These are phyloP conservation scores for Inga oerstediana DNA, from an alignment of 306 rosid genomes.

Conservation along the genomic window DNA sequence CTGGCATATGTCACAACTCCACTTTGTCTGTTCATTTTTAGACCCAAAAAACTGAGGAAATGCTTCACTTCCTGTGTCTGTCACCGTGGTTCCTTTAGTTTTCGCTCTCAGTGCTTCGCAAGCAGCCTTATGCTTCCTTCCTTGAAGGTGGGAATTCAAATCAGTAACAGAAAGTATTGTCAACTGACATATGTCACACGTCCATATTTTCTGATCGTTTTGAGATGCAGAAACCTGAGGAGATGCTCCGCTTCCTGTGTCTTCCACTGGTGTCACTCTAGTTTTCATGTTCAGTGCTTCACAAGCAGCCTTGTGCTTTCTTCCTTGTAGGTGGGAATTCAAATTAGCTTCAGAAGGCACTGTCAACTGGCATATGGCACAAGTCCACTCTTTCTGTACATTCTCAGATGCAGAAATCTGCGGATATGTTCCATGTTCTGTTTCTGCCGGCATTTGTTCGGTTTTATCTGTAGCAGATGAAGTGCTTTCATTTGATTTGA, in stretches of 20 bases:
- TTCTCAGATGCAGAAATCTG: constrained; percentile 20
- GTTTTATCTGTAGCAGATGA: constrained; percentile 12
- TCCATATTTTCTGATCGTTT: constrained; percentile 39
- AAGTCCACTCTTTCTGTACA: constrained; percentile 55
- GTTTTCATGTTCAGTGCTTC: constrained; percentile 45
- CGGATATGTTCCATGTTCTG: constrained; percentile 26
- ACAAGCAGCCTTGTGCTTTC: constrained; percentile 34
- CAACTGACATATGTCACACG: constrained; percentile 50
- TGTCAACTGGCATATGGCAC: constrained; percentile 51
- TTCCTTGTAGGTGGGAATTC: constrained; percentile 37
- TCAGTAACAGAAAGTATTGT: not conserved
- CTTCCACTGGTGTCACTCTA: not conserved
- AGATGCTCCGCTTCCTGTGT: not conserved
- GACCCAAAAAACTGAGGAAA: constrained; percentile 5
- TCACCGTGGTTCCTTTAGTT: not conserved
- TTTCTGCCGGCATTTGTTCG: not conserved
- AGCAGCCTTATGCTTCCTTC: constrained; percentile 42
- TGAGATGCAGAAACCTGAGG: constrained; percentile 8
- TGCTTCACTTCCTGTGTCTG: not conserved
- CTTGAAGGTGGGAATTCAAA: constrained; percentile 34
- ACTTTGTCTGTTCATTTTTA: constrained; percentile 36
- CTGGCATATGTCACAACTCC: constrained; percentile 54
- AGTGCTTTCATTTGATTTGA: constrained; percentile 18
- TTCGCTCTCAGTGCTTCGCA: constrained; percentile 40
- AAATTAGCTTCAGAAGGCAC: not conserved